Evolutionary conservation across 176 grass and related monocot genomes (phyloP).

Genomic region (Juncus inflexus): DNA sequence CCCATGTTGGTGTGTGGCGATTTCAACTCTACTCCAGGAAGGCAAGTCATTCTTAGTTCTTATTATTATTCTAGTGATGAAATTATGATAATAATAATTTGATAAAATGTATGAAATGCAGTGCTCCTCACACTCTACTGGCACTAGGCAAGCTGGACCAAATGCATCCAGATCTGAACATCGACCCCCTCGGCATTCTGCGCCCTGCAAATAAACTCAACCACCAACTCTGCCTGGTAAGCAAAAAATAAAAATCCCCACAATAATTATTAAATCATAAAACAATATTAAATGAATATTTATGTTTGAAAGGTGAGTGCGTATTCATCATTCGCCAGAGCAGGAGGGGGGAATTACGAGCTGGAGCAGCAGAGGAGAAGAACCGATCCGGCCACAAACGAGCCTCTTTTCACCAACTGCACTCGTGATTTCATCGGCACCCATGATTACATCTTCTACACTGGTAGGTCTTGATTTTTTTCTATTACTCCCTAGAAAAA

Average conservation of each 20-base stretch:
- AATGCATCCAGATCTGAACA: conserved; percentile 85
- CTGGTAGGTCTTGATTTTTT: conserved; percentile 37
- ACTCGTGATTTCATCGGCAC: conserved; percentile 95
- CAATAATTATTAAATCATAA: too few relatives aligned
- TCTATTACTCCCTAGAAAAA: too few relatives aligned
- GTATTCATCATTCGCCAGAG: conserved; percentile 94
- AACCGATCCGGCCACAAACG: conserved; percentile 86
- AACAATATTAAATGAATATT: too few relatives aligned
- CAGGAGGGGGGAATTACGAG: conserved; percentile 49
- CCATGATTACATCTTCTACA: conserved; percentile 98
- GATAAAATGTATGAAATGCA: conserved; percentile 35
- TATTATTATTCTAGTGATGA: neutral
- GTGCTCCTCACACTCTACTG: conserved; percentile 86
- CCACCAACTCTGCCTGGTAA: conserved; percentile 96
- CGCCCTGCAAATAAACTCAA: conserved; percentile 77
- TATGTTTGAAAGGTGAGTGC: conserved; percentile 73
- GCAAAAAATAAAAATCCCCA: neutral
- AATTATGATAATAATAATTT: neutral
- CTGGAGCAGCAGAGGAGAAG: conserved; percentile 93
- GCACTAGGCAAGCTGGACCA: conserved; percentile 91
- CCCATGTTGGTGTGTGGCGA: conserved; percentile 99
- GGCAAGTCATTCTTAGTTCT: conserved; percentile 27
- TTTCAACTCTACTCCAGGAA: conserved; percentile 93
- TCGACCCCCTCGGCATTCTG: conserved; percentile 87
- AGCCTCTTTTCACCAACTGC: conserved; percentile 97